Conservation (phyloP, 2,329 filamentous ascomycete genomes). For the Ophioceras dolichostomum region DNA sequence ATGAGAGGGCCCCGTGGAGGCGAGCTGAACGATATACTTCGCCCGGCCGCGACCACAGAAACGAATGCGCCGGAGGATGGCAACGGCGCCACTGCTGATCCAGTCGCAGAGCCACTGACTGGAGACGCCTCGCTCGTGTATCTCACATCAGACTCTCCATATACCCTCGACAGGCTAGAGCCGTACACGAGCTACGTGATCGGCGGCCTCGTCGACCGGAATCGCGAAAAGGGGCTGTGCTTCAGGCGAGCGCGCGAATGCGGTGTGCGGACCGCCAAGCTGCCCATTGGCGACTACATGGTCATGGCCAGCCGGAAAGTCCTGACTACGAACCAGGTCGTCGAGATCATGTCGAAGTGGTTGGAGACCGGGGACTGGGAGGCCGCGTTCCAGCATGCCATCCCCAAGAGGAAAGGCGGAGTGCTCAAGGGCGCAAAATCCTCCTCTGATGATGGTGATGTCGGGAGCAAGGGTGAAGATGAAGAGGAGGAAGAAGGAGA, state of each 20-base stretch:
- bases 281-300: constrained; percentile 94
- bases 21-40: constrained; percentile 44
- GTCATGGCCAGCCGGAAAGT: constrained; percentile 80
- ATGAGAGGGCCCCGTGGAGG: constrained; percentile 52
- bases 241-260: constrained; percentile 65
- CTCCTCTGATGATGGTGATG: neutral
- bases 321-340: constrained; percentile 86
- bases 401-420: constrained; percentile 83
- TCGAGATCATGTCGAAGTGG: constrained; percentile 94
- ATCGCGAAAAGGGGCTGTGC: constrained; percentile 89
- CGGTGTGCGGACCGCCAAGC: constrained; percentile 74
- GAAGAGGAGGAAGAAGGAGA: constrained; percentile 4
- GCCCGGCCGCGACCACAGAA: constrained; percentile 9
- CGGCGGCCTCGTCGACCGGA: constrained; percentile 90
- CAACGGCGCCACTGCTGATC: constrained; percentile 6
- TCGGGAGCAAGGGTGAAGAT: constrained; percentile 2
- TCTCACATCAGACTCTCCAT: constrained; percentile 79
- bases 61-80: constrained; percentile 13
- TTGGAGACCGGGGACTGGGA: constrained; percentile 86
- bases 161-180: constrained; percentile 71
- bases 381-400: constrained; percentile 73
- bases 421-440: constrained; percentile 47
- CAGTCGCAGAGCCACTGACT: constrained; percentile 19
- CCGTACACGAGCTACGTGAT: constrained; percentile 88
- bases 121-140: constrained; percentile 54